Conservation (phyloP, 177 flowering plant species). For the Telopea speciosissima region DNA sequence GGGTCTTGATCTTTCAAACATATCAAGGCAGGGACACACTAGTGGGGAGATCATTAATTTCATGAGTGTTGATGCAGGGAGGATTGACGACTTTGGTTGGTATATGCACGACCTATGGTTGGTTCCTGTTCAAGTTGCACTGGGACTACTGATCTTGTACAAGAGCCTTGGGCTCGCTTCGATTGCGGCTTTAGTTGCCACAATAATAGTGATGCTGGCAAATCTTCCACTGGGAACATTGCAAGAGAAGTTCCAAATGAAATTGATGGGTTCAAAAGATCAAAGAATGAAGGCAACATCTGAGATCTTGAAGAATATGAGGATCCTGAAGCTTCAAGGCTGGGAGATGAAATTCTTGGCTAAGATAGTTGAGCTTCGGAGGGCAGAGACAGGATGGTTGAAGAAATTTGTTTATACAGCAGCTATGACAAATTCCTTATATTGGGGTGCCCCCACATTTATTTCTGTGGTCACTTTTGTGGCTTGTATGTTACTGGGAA, state of each 20-base stretch:
- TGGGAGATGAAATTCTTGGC: constrained; percentile 45
- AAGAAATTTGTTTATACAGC: constrained; percentile 24
- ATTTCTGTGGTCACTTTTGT: constrained; percentile 56
- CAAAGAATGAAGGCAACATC: constrained; percentile 32
- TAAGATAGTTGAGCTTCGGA: constrained; percentile 29
- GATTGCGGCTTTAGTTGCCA: constrained; percentile 28
- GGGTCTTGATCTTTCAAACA: constrained; percentile 32
- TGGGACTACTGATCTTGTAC: constrained; percentile 30
- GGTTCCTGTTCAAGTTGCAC: constrained; percentile 23
- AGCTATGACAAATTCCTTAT: constrained; percentile 26
- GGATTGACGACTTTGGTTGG: constrained; percentile 27
- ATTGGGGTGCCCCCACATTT: constrained; percentile 35
- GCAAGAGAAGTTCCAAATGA: constrained; percentile 29
- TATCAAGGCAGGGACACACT: constrained; percentile 25
- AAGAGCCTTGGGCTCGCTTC: constrained; percentile 32
- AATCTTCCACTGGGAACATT: constrained; percentile 27
- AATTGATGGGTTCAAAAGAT: constrained; percentile 34
- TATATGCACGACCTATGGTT: constrained; percentile 34
- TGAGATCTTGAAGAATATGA: constrained; percentile 34
- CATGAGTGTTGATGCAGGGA: constrained; percentile 35
- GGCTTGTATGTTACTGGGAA: constrained; percentile 42
- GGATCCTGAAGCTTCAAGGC: constrained; percentile 36
- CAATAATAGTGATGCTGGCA: constrained; percentile 24
- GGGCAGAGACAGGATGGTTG: constrained; percentile 28
- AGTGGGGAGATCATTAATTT: constrained; percentile 41